Conservation (phyloP, 2,329 filamentous ascomycete genomes). For the Sporothrix brunneoviolacea region DNA sequence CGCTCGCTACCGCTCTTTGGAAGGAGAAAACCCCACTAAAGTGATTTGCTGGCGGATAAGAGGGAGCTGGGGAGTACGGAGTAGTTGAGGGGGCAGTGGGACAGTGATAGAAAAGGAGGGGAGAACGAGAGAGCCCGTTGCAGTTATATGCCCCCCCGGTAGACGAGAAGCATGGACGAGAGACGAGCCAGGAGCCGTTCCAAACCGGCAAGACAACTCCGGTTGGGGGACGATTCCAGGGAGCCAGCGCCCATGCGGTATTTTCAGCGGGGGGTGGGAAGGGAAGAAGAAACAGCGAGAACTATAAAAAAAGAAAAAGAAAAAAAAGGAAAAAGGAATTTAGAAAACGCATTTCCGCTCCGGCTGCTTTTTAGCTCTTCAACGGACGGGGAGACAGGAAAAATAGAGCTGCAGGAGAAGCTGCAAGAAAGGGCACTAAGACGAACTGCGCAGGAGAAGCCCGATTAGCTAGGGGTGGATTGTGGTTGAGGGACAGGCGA, state of each 20-base stretch:
- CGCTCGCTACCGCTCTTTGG: slow-evolving; percentile 3
- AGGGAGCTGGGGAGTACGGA: no score
- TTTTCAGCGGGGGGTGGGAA: not conserved
- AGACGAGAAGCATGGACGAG: not conserved
- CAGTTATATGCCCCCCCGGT: no score
- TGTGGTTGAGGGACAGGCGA: no score
- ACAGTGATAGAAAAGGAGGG: no score
- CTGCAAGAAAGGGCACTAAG: not conserved
- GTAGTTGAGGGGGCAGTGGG: no score
- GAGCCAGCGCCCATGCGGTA: not conserved
- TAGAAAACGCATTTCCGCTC: not conserved
- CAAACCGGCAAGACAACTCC: slow-evolving; percentile 5
- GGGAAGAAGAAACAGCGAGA: not conserved
- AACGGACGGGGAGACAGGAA: not conserved
- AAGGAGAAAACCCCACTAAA: not conserved
- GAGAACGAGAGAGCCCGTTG: no score
- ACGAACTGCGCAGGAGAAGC: slow-evolving; percentile 1
- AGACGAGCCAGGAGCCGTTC: no score
- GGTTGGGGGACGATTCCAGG: not conserved
- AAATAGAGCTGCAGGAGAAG: not conserved
- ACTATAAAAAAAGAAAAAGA: not conserved
- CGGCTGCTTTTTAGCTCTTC: no score
- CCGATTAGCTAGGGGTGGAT: not conserved
- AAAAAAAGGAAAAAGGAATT: not conserved
- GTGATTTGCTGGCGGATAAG: not conserved